Evolutionary conservation across 345 rosid species (phyloP).

Genomic region (Eucalyptus shirleyi): DNA sequence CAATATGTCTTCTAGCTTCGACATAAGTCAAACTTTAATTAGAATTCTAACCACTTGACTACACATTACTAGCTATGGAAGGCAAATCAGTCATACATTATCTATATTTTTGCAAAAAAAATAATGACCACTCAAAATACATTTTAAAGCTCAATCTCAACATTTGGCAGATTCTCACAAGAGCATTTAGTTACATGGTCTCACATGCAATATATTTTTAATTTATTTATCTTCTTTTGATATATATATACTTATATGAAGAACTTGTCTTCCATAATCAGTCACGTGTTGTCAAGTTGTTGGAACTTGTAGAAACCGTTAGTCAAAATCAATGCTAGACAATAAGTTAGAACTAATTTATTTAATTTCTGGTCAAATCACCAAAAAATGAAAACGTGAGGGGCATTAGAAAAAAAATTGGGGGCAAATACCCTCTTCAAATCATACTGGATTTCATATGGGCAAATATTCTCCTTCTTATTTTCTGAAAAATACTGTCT

Average conservation of each 20-base stretch:
- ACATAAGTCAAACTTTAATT: not conserved
- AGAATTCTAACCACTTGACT: not conserved
- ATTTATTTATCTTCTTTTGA: not conserved
- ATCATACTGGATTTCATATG: not conserved
- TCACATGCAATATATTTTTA: not conserved
- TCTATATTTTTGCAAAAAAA: not conserved
- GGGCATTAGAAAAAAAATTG: not conserved
- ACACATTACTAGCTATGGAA: not conserved
- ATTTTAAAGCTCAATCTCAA: not conserved
- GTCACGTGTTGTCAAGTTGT: fast-evolving
- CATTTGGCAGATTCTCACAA: not conserved
- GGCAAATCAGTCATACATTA: not conserved
- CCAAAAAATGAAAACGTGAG: not conserved
- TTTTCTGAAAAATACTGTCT: not conserved
- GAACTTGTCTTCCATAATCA: not conserved
- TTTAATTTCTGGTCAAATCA: not conserved
- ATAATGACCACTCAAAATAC: not conserved
- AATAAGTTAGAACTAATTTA: not conserved
- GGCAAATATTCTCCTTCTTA: not conserved
- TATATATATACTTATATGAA: not conserved
- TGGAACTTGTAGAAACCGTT: not conserved
- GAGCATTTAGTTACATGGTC: not conserved
- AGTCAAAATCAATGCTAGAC: not conserved
- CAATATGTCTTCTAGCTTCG: not conserved
- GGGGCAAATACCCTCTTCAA: not conserved